phyloP scores from a whole-genome alignment of 75 land plant species.

The Chamaecyparis obtusa region DNA sequence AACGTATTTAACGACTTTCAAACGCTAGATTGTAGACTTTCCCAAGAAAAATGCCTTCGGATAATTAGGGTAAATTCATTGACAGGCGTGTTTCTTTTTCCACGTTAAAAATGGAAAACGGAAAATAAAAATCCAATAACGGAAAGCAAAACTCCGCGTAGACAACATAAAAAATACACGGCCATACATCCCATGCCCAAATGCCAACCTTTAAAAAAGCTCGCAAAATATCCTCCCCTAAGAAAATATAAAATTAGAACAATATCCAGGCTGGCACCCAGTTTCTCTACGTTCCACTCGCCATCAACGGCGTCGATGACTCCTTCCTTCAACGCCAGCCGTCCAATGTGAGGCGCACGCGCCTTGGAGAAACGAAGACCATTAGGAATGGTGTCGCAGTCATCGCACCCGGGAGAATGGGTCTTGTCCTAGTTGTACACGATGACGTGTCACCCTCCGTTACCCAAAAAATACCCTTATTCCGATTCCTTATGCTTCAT shows the following conservation, averaged over 20 bases:
- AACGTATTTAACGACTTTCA: too few relatives aligned
- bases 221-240: background rate
- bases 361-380: background rate
- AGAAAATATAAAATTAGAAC: background rate
- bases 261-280: background rate
- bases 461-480: background rate
- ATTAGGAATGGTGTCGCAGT: background rate
- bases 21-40: too few relatives aligned
- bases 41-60: too few relatives aligned
- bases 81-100: too few relatives aligned
- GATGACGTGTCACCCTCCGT: background rate
- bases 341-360: background rate
- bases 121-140: background rate
- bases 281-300: background rate
- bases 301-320: background rate
- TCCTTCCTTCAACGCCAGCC: background rate
- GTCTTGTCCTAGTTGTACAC: background rate
- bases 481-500: background rate
- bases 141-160: background rate
- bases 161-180: background rate
- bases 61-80: too few relatives aligned
- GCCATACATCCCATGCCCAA: background rate
- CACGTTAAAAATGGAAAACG: too few relatives aligned
- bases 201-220: background rate
- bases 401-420: background rate